Evolutionary conservation across 139 green algal species (phyloP).

Genomic region (Chlamydomonas asymmetrica): DNA sequence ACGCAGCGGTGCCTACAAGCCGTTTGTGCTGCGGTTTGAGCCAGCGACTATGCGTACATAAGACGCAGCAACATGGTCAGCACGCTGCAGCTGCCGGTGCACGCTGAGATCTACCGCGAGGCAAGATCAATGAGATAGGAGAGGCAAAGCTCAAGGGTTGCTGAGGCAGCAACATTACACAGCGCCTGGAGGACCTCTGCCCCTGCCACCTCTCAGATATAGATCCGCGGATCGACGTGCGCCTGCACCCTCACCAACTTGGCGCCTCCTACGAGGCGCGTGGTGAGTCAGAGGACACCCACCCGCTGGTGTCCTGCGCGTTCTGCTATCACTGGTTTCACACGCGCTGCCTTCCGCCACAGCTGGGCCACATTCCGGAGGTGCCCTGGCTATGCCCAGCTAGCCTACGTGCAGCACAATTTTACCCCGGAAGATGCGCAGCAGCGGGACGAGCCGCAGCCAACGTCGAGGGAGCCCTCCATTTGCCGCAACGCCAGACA

Average conservation of each 20-base stretch:
- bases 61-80: too few relatives aligned
- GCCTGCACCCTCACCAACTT: neutral
- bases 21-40: too few relatives aligned
- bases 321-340: constrained; percentile 66
- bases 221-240: neutral
- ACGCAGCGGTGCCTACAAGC: too few relatives aligned
- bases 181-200: neutral
- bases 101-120: neutral
- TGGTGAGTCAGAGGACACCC: constrained; percentile 30
- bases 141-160: neutral
- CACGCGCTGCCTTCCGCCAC: constrained; percentile 53
- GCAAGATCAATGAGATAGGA: neutral
- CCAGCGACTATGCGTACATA: too few relatives aligned
- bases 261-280: constrained; percentile 46
- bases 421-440: too few relatives aligned
- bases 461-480: too few relatives aligned
- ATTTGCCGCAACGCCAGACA: neutral
- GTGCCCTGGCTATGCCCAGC: constrained; percentile 69
- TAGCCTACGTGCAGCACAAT: constrained; percentile 13
- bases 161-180: neutral
- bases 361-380: constrained; percentile 45
- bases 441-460: neutral
- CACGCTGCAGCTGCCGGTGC: neutral
- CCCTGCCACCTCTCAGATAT: neutral
- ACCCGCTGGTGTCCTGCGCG: constrained; percentile 69